Base-by-base conservation (phyloP, 2,329 filamentous ascomycete genomes). In the Trichoderma sp. region DNA sequence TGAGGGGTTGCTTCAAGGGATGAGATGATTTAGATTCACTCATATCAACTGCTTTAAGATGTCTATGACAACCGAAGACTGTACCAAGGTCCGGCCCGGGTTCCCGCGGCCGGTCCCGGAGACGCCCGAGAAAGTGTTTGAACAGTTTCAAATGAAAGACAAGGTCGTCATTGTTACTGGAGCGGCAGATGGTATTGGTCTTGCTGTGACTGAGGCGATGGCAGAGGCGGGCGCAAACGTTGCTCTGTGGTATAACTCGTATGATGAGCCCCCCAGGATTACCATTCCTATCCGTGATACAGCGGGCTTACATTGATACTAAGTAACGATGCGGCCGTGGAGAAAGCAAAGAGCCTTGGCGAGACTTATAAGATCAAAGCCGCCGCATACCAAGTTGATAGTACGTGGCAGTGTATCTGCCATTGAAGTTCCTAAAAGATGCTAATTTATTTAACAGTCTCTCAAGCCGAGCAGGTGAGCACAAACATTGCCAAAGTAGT, bases 131-230 rank as follows among this genome's bases (percentile, higher is more conserved):
- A 68, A 68, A 23, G 65, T 68, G 17, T n/a, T 68, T 30, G 32
- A 68, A 34, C 65, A 68, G 65, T 68, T 68, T 53, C 50, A 58
- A 28, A 68, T 68, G 65, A 58, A 28, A 34, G 65, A 43, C 65
- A 68, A 68, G 53, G 65, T 68, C 2, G 65, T 68, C 17, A 15
- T 68, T 2, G 23, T 68, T n/a, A 68, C 50, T 6, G 65, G 65
- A 30, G 65, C 65, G 3, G 53, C 65, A 20, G 65, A 68, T 58
- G 65, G 65, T 9, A 68, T 68, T 17, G 65, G 65, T 6, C 34
- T 68, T 23, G 65, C 65, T 20, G 65, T 68, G 34, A 32, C 53
- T 17, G 65, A 68, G 65, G 65, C 50, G 0, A 58, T 68, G 53
- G 65, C 53, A 12, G 65, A 68, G 17, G 65, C 65, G 12, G 65